Evolutionary conservation across 83 land plant species (phyloP).

Genomic region (Picea engelmannii): DNA sequence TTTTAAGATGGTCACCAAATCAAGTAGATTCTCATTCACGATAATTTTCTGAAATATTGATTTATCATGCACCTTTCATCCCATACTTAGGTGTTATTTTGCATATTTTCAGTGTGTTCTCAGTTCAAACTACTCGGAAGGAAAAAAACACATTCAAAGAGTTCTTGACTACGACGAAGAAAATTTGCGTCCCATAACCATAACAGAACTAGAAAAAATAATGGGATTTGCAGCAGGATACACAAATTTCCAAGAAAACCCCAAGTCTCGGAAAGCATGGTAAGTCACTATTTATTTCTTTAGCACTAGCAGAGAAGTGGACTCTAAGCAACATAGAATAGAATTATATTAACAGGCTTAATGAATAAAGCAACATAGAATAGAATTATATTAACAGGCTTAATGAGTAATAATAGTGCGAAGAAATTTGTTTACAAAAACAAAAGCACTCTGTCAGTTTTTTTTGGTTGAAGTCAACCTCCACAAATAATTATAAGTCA

Average conservation of each 20-base stretch:
- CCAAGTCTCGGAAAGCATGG: neutral
- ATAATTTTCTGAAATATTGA: neutral
- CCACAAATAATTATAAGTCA: too few relatives aligned
- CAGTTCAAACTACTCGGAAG: constrained; percentile 4
- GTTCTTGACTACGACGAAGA: neutral
- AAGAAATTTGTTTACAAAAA: too few relatives aligned
- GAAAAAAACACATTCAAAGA: neutral
- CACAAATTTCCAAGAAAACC: constrained; percentile 14
- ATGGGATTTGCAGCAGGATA: constrained; percentile 19
- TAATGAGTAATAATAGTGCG: too few relatives aligned
- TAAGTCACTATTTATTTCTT: neutral
- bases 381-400: too few relatives aligned
- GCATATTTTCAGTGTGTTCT: constrained; percentile 5
- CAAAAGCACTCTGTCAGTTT: too few relatives aligned
- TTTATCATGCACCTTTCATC: neutral
- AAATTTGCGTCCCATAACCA: constrained; percentile 9
- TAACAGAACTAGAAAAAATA: constrained; percentile 15
- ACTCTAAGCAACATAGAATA: too few relatives aligned
- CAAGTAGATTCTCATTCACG: neutral
- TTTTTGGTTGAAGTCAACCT: too few relatives aligned
- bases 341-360: too few relatives aligned
- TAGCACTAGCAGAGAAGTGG: too few relatives aligned
- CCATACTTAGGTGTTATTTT: neutral
- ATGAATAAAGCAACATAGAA: too few relatives aligned
- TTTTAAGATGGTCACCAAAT: neutral